Evolutionary conservation across 1,284 basidiomycete species (phyloP).

Genomic region (Boletellus deceptivus): DNA sequence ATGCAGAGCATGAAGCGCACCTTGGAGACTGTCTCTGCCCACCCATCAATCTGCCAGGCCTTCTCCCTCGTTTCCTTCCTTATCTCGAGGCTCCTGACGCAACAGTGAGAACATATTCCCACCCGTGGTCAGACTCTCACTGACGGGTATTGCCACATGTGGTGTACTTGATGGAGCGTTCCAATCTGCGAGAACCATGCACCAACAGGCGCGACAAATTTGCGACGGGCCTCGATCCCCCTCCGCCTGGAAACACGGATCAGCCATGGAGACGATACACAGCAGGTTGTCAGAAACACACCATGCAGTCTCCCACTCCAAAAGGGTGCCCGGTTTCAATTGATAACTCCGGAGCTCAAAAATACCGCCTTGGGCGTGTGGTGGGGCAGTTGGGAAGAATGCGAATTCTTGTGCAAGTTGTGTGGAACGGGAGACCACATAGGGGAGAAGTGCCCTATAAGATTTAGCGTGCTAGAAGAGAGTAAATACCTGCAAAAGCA

Average conservation of each 20-base stretch:
- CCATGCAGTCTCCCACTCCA: conserved; percentile 95
- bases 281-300: conserved; percentile 33
- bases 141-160: conserved; percentile 92
- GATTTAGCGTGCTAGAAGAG: conserved; percentile 54
- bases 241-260: conserved; percentile 55
- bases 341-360: conserved; percentile 91
- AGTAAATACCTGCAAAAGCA: conserved; percentile 2
- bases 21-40: conserved; percentile 93
- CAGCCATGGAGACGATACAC: conserved; percentile 1
- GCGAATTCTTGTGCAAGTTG: conserved; percentile 93
- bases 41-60: conserved; percentile 91
- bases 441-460: conserved; percentile 70
- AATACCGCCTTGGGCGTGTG: conserved; percentile 80
- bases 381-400: conserved; percentile 88
- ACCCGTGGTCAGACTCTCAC: conserved; percentile 32
- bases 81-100: conserved; percentile 66
- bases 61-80: conserved; percentile 82
- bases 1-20: conserved; percentile 37
- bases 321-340: conserved; percentile 77
- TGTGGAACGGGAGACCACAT: conserved; percentile 64
- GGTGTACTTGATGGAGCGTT: conserved; percentile 85
- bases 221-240: conserved; percentile 84
- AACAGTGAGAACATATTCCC: conserved; percentile 14
- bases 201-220: conserved; percentile 83
- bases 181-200: conserved; percentile 96